Evolutionary conservation across 192 early-diverging fungal genomes (phyloP), one percentile per base, ranked within the genome.

Genomic region (Phycomyces nitens): DNA sequence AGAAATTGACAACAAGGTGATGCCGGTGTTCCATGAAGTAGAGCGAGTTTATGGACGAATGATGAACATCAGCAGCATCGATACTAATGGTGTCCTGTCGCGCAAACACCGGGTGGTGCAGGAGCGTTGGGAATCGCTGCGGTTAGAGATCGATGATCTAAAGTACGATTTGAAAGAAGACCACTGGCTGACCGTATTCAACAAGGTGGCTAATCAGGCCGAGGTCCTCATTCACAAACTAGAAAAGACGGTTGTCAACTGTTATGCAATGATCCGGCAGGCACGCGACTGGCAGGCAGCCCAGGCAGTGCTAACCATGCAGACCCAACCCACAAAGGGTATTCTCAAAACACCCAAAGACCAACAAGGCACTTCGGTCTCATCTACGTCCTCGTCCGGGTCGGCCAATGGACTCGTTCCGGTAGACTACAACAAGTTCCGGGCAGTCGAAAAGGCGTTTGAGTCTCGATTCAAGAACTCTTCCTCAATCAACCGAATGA

Each of bases 151-250:
- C 20, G 79, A 82, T 50, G 74, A 78, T 12, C 64, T 85, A 57
- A 82, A 78, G 38, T 71, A 79, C n/a, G 83, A 85, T 21, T 64
- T 80, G 12, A 85, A 85, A 53, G 83, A 85, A 62, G 83, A 85
- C 27, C 68, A 66, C 61, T 85, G 83, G 83, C 65, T 82, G 15
- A 63, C 66, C 14, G 77, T 81, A 16, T 85, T 85, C 67, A 72
- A 74, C 43, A 78, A 79, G 44, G 79, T 81, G 7, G 66, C 81
- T 8, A 72, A 79, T 56, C 80, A 85, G 53, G 80, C 79, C n/a
- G 77, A 76, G 60, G 71, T 60, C 12, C 82, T 85, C 81, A 82
- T 85, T 69, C 81, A 82, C 40, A 73, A 72, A 7, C 69, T 85
- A 43, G 83, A 85, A 47, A 71, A 80, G 10, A 78, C 77, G 6